These are phyloP conservation scores for Entonaema liquescens DNA, from an alignment of 495 filamentous ascomycete genomes.

Conservation along the genomic window DNA sequence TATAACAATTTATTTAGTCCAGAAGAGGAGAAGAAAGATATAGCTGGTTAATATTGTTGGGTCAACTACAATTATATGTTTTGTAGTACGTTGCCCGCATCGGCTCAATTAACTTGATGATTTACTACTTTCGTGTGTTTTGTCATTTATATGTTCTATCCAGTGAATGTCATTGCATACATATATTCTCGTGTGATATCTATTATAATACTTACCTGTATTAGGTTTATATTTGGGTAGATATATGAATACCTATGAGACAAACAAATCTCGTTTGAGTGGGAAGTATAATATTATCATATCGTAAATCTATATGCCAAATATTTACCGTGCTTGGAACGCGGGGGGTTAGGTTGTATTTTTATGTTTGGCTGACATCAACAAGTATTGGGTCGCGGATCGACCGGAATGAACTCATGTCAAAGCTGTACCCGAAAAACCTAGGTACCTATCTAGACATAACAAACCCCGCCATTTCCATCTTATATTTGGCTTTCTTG, in stretches of 20 bases:
- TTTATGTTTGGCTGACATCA: background rate
- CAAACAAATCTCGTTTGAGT: background rate
- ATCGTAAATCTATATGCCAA: background rate
- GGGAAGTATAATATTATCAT: background rate
- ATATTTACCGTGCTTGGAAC: background rate
- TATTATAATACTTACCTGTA: too few relatives aligned
- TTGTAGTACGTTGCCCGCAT: background rate
- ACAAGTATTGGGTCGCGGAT: conserved; percentile 16
- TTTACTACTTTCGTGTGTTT: background rate
- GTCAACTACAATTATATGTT: background rate
- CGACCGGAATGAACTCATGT: conserved; percentile 12
- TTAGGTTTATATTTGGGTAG: too few relatives aligned
- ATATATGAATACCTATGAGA: too few relatives aligned
- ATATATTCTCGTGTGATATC: background rate
- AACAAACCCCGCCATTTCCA: background rate
- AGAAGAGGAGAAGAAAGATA: background rate
- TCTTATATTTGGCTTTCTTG: background rate
- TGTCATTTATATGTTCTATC: background rate
- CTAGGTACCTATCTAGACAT: background rate
- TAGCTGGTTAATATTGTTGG: background rate
- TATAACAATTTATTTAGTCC: background rate
- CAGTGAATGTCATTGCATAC: too few relatives aligned
- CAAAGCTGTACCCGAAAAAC: background rate
- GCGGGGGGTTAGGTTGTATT: background rate
- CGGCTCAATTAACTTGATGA: background rate